A percentile compares a stretch with the other conserved stretches of the same genome.
These are phyloP conservation scores for Barnettozyma botsteinii DNA, from an alignment of 805 yeast species.

Conservation along the genomic window DNA sequence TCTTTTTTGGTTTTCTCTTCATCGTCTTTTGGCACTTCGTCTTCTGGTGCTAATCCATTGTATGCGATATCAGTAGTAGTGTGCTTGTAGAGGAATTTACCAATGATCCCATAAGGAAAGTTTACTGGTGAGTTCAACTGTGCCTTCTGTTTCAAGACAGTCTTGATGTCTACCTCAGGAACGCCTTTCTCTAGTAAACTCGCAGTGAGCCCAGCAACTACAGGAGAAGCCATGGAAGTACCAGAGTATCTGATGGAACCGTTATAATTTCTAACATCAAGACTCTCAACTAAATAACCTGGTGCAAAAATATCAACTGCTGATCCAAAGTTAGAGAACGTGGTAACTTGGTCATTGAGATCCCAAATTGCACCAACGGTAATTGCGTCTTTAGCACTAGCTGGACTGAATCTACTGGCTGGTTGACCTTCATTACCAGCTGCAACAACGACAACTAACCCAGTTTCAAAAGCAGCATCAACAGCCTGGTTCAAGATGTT, in stretches of 20 bases:
- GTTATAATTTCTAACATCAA: conserved; percentile 30
- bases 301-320: conserved; percentile 82
- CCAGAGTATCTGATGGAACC: conserved; percentile 44
- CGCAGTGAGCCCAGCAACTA: conserved; percentile 61
- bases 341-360: conserved; percentile 56
- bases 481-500: conserved; percentile 66
- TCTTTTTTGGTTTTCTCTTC: background rate
- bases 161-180: conserved; percentile 32
- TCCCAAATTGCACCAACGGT: conserved; percentile 90
- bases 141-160: conserved; percentile 15
- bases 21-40: background rate
- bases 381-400: conserved; percentile 62
- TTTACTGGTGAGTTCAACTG: conserved; percentile 31
- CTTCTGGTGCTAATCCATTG: conserved; percentile 7
- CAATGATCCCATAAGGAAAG: conserved; percentile 33
- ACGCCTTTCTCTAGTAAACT: conserved; percentile 49
- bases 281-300: conserved; percentile 62
- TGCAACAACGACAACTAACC: conserved; percentile 68
- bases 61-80: conserved; percentile 11
- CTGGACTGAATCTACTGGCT: conserved; percentile 81
- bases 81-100: conserved; percentile 2
- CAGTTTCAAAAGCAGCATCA: conserved; percentile 64
- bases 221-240: conserved; percentile 79
- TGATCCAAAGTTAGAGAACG: conserved; percentile 82
- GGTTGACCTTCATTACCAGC: conserved; percentile 78